These are phyloP conservation scores for Penicillium thymicola DNA, from an alignment of 2,329 filamentous ascomycete species.

Conservation along the genomic window DNA sequence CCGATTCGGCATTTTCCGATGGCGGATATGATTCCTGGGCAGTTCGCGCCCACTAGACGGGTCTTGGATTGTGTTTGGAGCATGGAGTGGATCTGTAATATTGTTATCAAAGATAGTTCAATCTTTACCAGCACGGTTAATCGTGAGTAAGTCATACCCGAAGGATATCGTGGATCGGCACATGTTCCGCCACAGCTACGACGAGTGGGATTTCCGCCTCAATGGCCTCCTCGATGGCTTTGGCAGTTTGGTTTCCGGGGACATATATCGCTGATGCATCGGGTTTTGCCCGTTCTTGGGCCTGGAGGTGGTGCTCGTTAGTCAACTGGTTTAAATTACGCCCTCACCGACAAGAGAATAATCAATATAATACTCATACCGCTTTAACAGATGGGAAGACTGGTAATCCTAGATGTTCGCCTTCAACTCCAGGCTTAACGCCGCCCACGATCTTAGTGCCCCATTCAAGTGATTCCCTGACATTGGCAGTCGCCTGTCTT, in stretches of 20 bases:
- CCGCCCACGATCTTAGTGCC: slow-evolving; percentile 78
- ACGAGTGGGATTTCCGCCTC: slow-evolving; percentile 74
- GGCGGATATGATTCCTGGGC: slow-evolving; percentile 74
- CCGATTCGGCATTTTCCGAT: slow-evolving; percentile 68
- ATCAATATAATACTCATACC: slow-evolving; percentile 30
- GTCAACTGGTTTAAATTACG: not conserved
- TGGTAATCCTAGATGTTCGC: slow-evolving; percentile 70
- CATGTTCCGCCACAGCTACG: slow-evolving; percentile 75
- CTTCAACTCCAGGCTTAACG: slow-evolving; percentile 67
- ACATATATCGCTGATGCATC: slow-evolving; percentile 79
- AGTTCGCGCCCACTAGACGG: slow-evolving; percentile 75
- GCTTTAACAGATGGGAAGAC: slow-evolving; percentile 66
- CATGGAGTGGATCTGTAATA: slow-evolving; percentile 61
- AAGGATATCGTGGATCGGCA: slow-evolving; percentile 74
- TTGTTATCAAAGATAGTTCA: not conserved
- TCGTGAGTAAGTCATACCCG: slow-evolving; percentile 48
- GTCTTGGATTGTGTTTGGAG: slow-evolving; percentile 69
- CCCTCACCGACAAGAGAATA: not conserved
- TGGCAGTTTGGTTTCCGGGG: slow-evolving; percentile 67
- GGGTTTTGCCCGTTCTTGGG: slow-evolving; percentile 67
- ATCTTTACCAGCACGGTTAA: not conserved
- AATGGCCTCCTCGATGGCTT: slow-evolving; percentile 75
- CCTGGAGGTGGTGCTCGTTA: slow-evolving; percentile 39
- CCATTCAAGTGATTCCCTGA: slow-evolving; percentile 71
- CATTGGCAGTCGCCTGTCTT: slow-evolving; percentile 64